Base-by-base conservation (phyloP, 345 rosid species). In the Acer saccharum region DNA sequence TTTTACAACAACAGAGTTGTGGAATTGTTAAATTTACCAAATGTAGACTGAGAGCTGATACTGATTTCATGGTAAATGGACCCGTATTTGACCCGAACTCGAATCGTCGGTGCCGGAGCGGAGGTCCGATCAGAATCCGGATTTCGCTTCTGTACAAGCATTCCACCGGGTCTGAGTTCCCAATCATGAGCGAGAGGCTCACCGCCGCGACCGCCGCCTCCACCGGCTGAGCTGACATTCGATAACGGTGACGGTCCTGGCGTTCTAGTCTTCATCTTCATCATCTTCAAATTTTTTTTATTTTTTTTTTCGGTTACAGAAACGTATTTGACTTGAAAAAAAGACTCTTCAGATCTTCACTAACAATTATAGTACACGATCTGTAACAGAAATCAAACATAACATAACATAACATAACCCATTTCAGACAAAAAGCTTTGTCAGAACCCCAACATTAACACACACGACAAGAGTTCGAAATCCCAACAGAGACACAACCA, bases 111-210 rank as follows among this genome's bases (percentile, higher is more conserved):
- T 25, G 97, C 94, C 10, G 97, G 93, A 68, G 83, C 77, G 62
- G 94, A 77, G 78, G 43, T 54, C 74, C 87, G 89, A 81, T 91
- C 97, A 71, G 91, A 88, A 71, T 90, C 94, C 76, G 89, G 91
- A 80, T 76, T 86, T 7, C 99, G 88, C 82, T 93, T 97, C 88
- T 97, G 99, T 11, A 97, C 99, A 76, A 97, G 76, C 99, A 97
- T 97, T 46, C 99, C 99, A 7, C 99, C 98, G 17, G 99, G 99
- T 77, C 99, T 86, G 75, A 94, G 81, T 87, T 97, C 99, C 98
- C 93, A 97, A 23, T 91, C 95, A 21, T 87, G 79, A 20, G 88
- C 86, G 44, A 83, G 89, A 44, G 90, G 64, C 80, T 89, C 95
- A 23, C 63, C 78, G 39, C 65, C 5, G 39, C 77, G 39, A 10